Base-by-base conservation (phyloP, 768 basidiomycete species). In the Agrocybe pediades region DNA sequence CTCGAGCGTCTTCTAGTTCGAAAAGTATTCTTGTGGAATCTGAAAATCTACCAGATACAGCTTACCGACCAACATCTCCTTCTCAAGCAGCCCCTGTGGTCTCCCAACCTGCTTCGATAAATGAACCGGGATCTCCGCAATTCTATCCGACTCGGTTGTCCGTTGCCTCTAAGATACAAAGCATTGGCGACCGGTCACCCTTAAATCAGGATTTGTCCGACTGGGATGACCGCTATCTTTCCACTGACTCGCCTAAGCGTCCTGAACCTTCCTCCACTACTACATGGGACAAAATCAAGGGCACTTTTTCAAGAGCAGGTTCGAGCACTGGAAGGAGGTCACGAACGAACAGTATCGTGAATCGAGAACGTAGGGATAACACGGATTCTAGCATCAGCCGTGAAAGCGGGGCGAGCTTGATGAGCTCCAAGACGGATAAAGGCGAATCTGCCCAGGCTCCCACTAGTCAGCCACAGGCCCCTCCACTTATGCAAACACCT, bases 271-370 rank as follows among this genome's bases (percentile, higher is more conserved):
- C 75, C 19, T 78, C 80, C 15, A 76, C 79, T 39, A 82, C 78
- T 56, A 72, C 84, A 27, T 92, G 89, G 90, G 83, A 88, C 56
- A 88, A 83, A 65, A 74, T 92, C 47, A 87, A 87, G 61, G 80
- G 74, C 50, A 81, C 86, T 0, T 83, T 93, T 59, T 78, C 79
- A 29, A 76, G 88, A 56, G 82, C 84, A 23, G 81, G 77, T 29
- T 90, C 90, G 40, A 80, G 77, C 47, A 78, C 71, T 48, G 90
- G 90, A 7, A 82, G 89, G 60, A 85, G 90, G 45, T 91, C 90
- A 47, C 85, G 91, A 36, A 85, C 87, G 36, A 91, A 92, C 62
- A 90, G 88, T 63, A 80, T 90, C 51, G 78, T 78, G 40, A 79
- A 81, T 42, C 83, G 87, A 45, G 84, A 87, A 53, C 74, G 83